Conservation (phyloP, 345 rosid species). For the Clausena lansium region DNA sequence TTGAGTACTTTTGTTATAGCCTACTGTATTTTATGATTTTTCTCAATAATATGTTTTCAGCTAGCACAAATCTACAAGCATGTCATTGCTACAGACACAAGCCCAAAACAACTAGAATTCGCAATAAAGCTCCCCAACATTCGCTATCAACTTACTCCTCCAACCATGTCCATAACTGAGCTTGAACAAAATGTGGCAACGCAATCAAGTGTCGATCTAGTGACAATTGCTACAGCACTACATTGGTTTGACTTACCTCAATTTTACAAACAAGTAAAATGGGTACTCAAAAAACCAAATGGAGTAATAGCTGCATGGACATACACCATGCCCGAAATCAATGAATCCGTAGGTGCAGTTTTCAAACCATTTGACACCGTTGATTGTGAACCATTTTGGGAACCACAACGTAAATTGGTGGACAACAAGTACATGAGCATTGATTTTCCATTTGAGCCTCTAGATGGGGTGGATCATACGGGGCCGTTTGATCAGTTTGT, state of each 20-base stretch:
- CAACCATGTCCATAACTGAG: constrained; percentile 40
- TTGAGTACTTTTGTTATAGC: no score
- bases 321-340: constrained; percentile 63
- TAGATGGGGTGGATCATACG: constrained; percentile 41
- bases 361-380: constrained; percentile 43
- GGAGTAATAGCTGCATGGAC: constrained; percentile 86
- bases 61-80: constrained; percentile 62
- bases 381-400: constrained; percentile 51
- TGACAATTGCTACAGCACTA: constrained; percentile 71
- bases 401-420: constrained; percentile 50
- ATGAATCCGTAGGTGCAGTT: constrained; percentile 44
- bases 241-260: constrained; percentile 67
- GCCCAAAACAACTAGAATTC: constrained; percentile 61
- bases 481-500: constrained; percentile 55
- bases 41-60: constrained; percentile 30
- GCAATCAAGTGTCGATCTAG: constrained; percentile 54
- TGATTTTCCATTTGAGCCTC: constrained; percentile 71
- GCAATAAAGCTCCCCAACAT: constrained; percentile 61
- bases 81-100: constrained; percentile 80
- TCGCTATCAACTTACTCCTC: constrained; percentile 55
- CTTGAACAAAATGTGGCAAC: constrained; percentile 40
- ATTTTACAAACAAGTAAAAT: constrained; percentile 60
- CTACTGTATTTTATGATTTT: no score
- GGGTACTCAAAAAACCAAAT: constrained; percentile 68
- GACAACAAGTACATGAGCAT: constrained; percentile 53